These are phyloP conservation scores for Royoungia palumana DNA, from an alignment of 768 basidiomycete genomes.

Conservation along the genomic window DNA sequence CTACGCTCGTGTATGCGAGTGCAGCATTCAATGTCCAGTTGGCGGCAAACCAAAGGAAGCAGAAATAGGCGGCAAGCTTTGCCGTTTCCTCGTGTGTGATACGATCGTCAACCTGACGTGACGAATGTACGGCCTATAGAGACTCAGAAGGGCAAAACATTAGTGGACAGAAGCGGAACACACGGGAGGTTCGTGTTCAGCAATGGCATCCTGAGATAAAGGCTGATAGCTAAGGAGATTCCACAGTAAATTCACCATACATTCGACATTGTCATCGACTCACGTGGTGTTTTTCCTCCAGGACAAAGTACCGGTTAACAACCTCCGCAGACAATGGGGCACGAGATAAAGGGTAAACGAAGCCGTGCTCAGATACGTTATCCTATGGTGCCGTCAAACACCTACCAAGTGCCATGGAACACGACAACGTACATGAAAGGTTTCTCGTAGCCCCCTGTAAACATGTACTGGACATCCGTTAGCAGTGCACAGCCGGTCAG, in stretches of 20 bases:
- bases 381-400: conserved; percentile 38
- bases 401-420: background rate
- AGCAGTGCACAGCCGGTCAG: background rate
- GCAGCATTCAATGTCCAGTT: conserved; percentile 89
- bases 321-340: conserved; percentile 47
- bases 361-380: conserved; percentile 90
- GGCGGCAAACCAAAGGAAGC: conserved; percentile 89
- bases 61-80: conserved; percentile 74
- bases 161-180: background rate
- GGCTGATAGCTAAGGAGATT: conserved; percentile 23
- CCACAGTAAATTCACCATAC: background rate
- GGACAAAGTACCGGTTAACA: conserved; percentile 5
- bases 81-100: conserved; percentile 71
- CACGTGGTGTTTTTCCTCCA: conserved; percentile 7
- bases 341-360: conserved; percentile 83
- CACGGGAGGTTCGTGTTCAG: conserved; percentile 18
- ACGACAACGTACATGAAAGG: conserved; percentile 69
- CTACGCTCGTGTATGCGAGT: conserved; percentile 87
- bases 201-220: conserved; percentile 14
- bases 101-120: conserved; percentile 29
- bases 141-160: background rate
- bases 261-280: background rate
- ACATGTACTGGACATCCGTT: conserved; percentile 39
- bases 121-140: conserved; percentile 10
- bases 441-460: conserved; percentile 75